phyloP scores from a whole-genome alignment of 768 basidiomycete species.

The Agaricus blazei region DNA sequence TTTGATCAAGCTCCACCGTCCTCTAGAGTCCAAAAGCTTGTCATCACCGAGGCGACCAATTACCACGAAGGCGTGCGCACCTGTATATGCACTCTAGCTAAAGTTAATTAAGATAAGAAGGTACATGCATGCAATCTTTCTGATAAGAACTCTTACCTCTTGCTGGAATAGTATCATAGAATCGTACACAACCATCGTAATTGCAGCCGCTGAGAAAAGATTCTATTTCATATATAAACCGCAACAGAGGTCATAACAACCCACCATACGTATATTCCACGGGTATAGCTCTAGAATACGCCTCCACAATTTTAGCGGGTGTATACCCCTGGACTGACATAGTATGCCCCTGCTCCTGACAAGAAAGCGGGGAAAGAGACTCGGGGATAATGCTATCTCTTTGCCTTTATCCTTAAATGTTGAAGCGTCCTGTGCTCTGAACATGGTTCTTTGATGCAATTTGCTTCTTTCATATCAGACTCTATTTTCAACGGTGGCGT shows the following conservation, averaged over 20 bases:
- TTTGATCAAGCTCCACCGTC: background rate
- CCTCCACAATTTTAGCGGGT: background rate
- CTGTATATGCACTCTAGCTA: background rate
- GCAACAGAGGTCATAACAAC: background rate
- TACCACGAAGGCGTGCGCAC: background rate
- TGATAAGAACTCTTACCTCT: background rate
- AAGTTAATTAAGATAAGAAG: background rate
- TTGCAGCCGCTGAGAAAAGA: background rate
- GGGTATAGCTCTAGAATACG: background rate
- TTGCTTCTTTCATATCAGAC: no score
- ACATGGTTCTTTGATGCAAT: no score
- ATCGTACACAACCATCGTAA: conserved; percentile 2
- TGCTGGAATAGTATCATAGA: background rate
- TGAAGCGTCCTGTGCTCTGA: no score
- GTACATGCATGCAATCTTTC: no score
- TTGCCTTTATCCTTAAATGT: no score
- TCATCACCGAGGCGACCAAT: no score
- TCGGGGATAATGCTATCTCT: no score
- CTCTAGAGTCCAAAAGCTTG: background rate
- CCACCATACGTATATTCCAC: background rate
- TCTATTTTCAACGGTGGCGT: no score
- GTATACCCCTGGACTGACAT: background rate
- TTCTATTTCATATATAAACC: background rate
- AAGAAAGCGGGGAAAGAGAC: no score
- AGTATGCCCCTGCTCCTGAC: background rate